Evolutionary conservation across 2,329 filamentous ascomycete species (phyloP).

Genomic region (Beauveria brongniartii): DNA sequence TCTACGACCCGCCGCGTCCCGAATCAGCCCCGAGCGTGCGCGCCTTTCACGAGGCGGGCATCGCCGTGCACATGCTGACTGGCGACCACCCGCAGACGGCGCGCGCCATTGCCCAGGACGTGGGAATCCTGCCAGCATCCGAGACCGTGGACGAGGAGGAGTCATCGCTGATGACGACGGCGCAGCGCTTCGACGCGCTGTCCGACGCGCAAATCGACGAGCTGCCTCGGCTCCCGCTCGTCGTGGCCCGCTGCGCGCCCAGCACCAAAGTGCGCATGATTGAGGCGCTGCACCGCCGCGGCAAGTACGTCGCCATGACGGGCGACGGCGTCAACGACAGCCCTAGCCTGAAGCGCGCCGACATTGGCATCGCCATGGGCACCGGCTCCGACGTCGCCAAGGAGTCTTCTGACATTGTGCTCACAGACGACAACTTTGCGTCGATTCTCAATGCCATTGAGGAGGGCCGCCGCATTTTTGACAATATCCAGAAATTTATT

Average conservation of each 20-base stretch:
- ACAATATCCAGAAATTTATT: constrained; percentile 66
- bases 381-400: constrained; percentile 63
- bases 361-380: constrained; percentile 66
- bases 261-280: constrained; percentile 69
- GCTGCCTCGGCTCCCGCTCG: constrained; percentile 54
- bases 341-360: constrained; percentile 56
- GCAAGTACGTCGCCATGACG: constrained; percentile 58
- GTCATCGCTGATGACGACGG: constrained; percentile 52
- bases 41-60: constrained; percentile 49
- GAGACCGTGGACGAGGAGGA: constrained; percentile 30
- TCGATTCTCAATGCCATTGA: constrained; percentile 40
- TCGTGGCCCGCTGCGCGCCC: constrained; percentile 63
- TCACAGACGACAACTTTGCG: constrained; percentile 61
- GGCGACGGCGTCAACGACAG: constrained; percentile 65
- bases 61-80: constrained; percentile 57
- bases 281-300: constrained; percentile 59
- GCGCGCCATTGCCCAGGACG: constrained; percentile 49
- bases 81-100: constrained; percentile 57
- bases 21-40: constrained; percentile 48
- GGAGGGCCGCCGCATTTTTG: constrained; percentile 59
- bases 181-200: constrained; percentile 55
- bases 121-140: constrained; percentile 44
- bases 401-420: constrained; percentile 54
- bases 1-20: constrained; percentile 59
- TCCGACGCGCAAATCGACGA: constrained; percentile 53